Evolutionary conservation across 306 rosid genomes (phyloP).

Genomic region (Psophocarpus tetragonolobus): DNA sequence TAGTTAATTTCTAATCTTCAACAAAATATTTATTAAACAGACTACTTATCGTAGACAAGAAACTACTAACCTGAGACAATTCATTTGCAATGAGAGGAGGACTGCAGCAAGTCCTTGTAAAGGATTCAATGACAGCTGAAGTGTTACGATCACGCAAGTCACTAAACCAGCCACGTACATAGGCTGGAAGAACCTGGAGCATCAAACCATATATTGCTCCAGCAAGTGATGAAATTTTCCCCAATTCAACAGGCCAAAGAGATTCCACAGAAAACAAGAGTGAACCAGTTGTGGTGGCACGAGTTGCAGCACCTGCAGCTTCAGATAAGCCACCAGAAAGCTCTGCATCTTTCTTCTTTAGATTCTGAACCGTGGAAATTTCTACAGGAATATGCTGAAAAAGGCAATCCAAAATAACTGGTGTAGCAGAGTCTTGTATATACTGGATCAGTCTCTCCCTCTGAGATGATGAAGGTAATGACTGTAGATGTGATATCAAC

Average conservation of each 20-base stretch:
- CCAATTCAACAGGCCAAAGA: conserved; percentile 76
- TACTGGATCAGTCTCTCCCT: conserved; percentile 86
- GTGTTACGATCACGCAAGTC: conserved; percentile 81
- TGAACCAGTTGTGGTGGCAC: conserved; percentile 73
- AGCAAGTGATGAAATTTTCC: conserved; percentile 72
- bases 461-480: conserved; percentile 75
- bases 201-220: conserved; percentile 86
- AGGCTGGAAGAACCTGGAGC: conserved; percentile 95
- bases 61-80: conserved; percentile 71
- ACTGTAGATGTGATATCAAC: conserved; percentile 76
- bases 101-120: conserved; percentile 84
- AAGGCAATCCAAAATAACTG: conserved; percentile 78
- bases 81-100: conserved; percentile 89
- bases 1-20: conserved; percentile 13
- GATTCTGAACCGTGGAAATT: conserved; percentile 45
- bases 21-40: background rate
- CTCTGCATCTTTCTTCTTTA: conserved; percentile 75
- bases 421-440: conserved; percentile 74
- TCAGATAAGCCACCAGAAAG: conserved; percentile 62
- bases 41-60: background rate
- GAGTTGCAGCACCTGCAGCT: conserved; percentile 71
- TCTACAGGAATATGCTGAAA: conserved; percentile 90
- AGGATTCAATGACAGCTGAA: conserved; percentile 73
- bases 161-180: conserved; percentile 87
- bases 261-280: conserved; percentile 61